A percentile compares a stretch with the other conserved stretches of the same genome.
Evolutionary conservation across 1,139 yeast genomes (phyloP).

Genomic region (Nakaseomyces sp.): DNA sequence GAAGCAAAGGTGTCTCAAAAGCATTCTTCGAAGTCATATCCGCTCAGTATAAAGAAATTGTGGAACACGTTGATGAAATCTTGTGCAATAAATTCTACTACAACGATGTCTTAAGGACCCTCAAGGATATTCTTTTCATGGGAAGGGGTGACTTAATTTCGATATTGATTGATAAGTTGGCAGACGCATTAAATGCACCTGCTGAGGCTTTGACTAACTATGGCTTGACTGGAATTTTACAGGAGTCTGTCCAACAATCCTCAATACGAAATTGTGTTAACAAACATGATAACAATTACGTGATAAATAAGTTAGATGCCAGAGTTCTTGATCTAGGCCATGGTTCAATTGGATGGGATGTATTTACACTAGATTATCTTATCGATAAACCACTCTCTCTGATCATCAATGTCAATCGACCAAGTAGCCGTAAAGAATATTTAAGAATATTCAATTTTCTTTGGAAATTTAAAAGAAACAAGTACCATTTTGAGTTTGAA

Average conservation of each 20-base stretch:
- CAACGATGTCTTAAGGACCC: conserved; percentile 47
- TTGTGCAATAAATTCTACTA: conserved; percentile 45
- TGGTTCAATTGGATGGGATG: conserved; percentile 82
- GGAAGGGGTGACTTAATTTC: conserved; percentile 74
- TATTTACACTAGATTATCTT: conserved; percentile 77
- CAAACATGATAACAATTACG: conserved; percentile 30
- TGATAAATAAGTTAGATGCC: conserved; percentile 65
- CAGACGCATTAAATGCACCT: conserved; percentile 48
- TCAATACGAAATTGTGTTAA: conserved; percentile 40
- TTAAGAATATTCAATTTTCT: conserved; percentile 75
- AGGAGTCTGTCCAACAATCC: conserved; percentile 57
- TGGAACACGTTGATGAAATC: conserved; percentile 44
- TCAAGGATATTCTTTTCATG: conserved; percentile 62
- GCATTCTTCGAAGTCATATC: conserved; percentile 39
- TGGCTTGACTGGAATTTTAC: conserved; percentile 55
- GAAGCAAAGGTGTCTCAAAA: conserved; percentile 9
- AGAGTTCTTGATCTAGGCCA: conserved; percentile 62
- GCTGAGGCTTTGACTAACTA: conserved; percentile 57
- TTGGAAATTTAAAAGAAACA: conserved; percentile 67
- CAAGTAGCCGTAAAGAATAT: conserved; percentile 48
- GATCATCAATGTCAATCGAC: conserved; percentile 36
- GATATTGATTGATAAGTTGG: conserved; percentile 50
- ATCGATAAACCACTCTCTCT: conserved; percentile 48
- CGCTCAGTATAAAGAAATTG: conserved; percentile 49
- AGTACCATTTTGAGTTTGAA: conserved; percentile 40